Base-by-base conservation (phyloP, 441 rosid genomes). In the Sinapis alba region DNA sequence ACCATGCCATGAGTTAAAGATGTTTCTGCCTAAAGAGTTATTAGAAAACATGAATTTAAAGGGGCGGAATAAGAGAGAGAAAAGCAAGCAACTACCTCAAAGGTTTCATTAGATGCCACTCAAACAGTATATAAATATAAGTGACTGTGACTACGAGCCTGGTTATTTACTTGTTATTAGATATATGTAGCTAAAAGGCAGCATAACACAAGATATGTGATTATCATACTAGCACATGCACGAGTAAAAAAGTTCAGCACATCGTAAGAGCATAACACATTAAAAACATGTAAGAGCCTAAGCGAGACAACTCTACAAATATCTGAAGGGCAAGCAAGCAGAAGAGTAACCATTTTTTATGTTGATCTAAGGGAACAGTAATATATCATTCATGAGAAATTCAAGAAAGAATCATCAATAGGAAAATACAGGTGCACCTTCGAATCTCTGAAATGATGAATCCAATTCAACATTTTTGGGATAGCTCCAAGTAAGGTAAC, bases 391-490 rank as follows among this genome's bases (percentile, higher is more conserved):
- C 59, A 20, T 66, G 28, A 41, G 56, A n/a, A 72, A 62, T 24
- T 51, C 45, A 68, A 60, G 27, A 60, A 27, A 67, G 69, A 78
- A 67, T 50, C 65, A 67, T 53, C 41, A 12, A 60, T 30, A 74
- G 78, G 60, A 71, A 69, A 65, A 72, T 68, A 60, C 57, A 41
- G 74, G 60, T 59, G 45, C 30, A 94, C 99, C 99, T 92, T 80
- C 38, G 94, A 81, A 80, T 83, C 72, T 79, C 76, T 88, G 86
- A 90, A 92, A 69, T 71, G 72, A 61, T n/a, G 62, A 76, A 89
- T 88, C 99, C 98, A 96, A 72, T 88, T 84, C 63, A 87, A 77
- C 70, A 96, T 69, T 78, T 85, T 94, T 8, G 98, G 98, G 74
- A 92, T 88, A 68, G 93, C 95, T 69, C 80, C 92, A 64, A 71